These are phyloP conservation scores for Jaapia argillacea DNA, from an alignment of 768 basidiomycete species.

Conservation along the genomic window DNA sequence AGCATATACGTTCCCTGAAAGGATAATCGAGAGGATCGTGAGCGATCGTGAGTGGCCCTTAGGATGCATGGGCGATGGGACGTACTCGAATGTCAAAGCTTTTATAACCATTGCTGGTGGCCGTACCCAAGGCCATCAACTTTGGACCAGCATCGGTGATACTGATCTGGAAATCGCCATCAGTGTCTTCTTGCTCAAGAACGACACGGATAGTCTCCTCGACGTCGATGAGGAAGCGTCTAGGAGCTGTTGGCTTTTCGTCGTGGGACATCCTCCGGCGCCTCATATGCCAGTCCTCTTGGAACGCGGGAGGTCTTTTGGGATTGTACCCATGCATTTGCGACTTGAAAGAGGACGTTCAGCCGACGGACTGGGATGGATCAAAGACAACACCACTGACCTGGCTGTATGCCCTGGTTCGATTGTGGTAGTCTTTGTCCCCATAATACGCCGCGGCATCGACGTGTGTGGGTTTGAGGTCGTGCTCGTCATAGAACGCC, in stretches of 20 bases:
- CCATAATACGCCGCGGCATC: not conserved
- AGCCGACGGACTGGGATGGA: not conserved
- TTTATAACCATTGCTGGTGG: constrained; percentile 96
- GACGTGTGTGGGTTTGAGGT: not conserved
- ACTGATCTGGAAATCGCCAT: constrained; percentile 93
- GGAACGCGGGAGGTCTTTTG: constrained; percentile 59
- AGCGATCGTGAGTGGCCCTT: not conserved
- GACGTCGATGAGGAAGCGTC: constrained; percentile 93
- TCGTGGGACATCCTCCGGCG: constrained; percentile 86
- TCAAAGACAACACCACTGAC: not conserved
- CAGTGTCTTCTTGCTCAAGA: constrained; percentile 96
- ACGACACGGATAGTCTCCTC: constrained; percentile 96
- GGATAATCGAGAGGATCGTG: not conserved
- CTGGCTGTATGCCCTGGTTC: constrained; percentile 1
- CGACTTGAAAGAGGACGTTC: constrained; percentile 36
- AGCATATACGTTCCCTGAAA: constrained; percentile 96
- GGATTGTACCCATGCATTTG: constrained; percentile 67
- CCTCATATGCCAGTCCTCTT: constrained; percentile 66
- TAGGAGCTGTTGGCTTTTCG: constrained; percentile 70
- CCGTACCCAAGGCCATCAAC: constrained; percentile 91
- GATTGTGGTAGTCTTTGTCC: not conserved
- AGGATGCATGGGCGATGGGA: constrained; percentile 3
- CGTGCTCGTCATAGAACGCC: not conserved
- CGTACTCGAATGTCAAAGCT: constrained; percentile 88
- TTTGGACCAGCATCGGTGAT: constrained; percentile 96